Evolutionary conservation across 2,329 filamentous ascomycete genomes (phyloP).

Genomic region (Dryadomyces sulphureus): DNA sequence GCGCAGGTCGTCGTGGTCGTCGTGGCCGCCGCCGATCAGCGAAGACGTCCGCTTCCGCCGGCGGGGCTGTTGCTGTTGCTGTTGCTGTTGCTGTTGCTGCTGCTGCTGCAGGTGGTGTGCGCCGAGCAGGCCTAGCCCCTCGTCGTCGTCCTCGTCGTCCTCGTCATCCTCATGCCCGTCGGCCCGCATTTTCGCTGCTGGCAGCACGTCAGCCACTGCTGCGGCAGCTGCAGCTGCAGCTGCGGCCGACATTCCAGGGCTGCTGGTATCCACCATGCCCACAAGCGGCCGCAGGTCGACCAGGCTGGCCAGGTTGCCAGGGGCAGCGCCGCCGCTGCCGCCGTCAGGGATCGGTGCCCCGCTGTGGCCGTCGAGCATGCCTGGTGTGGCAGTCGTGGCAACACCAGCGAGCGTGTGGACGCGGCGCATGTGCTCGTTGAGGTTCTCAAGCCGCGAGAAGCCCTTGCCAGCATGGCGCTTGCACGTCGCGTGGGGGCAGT

Average conservation of each 20-base stretch:
- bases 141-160: conserved; percentile 5
- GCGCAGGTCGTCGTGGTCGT: conserved; percentile 32
- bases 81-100: not conserved
- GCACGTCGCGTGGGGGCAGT: conserved; percentile 76
- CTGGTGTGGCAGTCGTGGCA: not conserved
- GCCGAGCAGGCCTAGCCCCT: conserved; percentile 5
- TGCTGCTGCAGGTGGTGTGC: not conserved
- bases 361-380: not conserved
- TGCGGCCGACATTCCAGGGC: not conserved
- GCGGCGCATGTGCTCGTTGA: conserved; percentile 82
- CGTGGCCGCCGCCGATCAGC: conserved; percentile 9
- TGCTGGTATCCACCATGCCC: not conserved
- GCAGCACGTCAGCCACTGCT: not conserved
- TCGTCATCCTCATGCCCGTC: not conserved
- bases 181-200: not conserved
- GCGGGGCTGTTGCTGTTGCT: not conserved
- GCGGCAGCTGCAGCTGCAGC: not conserved
- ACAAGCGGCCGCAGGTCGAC: conserved; percentile 4
- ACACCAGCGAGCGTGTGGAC: conserved; percentile 46
- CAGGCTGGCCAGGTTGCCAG: not conserved
- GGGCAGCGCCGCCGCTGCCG: not conserved
- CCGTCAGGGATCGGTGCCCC: not conserved
- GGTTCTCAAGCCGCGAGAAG: conserved; percentile 85
- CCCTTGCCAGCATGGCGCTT: conserved; percentile 79
- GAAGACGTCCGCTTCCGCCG: conserved; percentile 6